phyloP scores from a whole-genome alignment of 805 yeast species.

The Yamadazyma paraphyllophila region DNA sequence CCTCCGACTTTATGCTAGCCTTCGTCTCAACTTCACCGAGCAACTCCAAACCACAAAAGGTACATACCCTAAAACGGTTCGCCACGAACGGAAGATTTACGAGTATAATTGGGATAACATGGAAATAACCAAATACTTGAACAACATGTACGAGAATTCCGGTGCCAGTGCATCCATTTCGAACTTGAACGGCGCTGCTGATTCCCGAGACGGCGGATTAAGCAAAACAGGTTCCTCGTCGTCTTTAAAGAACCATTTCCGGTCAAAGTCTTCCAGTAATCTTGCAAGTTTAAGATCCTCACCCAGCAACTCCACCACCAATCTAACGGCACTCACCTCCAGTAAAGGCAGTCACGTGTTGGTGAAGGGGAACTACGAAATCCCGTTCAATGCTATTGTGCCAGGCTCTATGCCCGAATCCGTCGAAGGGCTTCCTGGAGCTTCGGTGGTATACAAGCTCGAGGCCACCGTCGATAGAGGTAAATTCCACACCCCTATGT shows the following conservation, averaged over 20 bases:
- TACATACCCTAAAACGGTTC: slow-evolving; percentile 43
- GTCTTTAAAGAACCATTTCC: slow-evolving; percentile 35
- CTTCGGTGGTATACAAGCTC: slow-evolving; percentile 66
- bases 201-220: slow-evolving; percentile 19
- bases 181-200: slow-evolving; percentile 2
- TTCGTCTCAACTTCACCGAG: slow-evolving; percentile 67
- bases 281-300: slow-evolving; percentile 15
- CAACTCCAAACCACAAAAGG: slow-evolving; percentile 47
- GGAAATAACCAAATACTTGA: slow-evolving; percentile 47
- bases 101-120: slow-evolving; percentile 78
- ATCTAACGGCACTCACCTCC: slow-evolving; percentile 10
- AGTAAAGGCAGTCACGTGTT: slow-evolving; percentile 34
- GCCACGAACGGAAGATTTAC: slow-evolving; percentile 61
- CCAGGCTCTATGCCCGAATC: slow-evolving; percentile 88
- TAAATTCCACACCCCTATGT: slow-evolving; percentile 63
- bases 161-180: not conserved
- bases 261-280: slow-evolving; percentile 37
- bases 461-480: slow-evolving; percentile 84
- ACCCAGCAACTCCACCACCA: slow-evolving; percentile 14
- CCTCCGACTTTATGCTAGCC: slow-evolving; percentile 63
- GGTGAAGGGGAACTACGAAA: slow-evolving; percentile 78
- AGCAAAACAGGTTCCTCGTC: slow-evolving; percentile 42
- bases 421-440: slow-evolving; percentile 85
- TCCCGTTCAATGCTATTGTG: slow-evolving; percentile 81
- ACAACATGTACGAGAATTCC: slow-evolving; percentile 26